phyloP scores from a whole-genome alignment of 148 eudicot genomes.

The Vaccinium myrtillus region DNA sequence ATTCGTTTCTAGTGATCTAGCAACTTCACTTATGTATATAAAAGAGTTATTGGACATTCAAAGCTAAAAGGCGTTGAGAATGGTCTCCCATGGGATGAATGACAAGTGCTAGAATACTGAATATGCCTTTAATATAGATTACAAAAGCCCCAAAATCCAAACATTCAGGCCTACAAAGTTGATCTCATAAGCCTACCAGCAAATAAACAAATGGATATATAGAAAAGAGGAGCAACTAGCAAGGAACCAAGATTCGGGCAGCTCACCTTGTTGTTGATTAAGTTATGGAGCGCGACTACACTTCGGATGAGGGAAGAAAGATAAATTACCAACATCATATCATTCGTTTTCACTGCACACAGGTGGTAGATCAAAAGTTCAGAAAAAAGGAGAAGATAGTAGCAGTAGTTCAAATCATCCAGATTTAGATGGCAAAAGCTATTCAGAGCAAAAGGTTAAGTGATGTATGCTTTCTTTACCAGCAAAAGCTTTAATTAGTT shows the following conservation, averaged over 20 bases:
- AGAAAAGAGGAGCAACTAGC: neutral
- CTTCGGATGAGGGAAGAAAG: conserved; percentile 86
- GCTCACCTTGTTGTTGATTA: conserved; percentile 90
- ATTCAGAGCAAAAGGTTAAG: neutral
- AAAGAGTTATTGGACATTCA: neutral
- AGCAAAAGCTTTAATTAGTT: conserved; percentile 83
- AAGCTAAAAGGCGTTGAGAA: neutral
- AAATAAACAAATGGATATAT: neutral
- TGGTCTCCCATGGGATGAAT: neutral
- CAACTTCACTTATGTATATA: neutral
- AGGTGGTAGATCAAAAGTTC: neutral
- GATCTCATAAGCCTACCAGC: neutral
- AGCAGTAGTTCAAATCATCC: neutral
- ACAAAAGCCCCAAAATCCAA: neutral
- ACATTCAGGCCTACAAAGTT: neutral
- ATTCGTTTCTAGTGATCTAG: neutral
- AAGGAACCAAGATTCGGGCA: conserved; percentile 3
- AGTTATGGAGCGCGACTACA: conserved; percentile 88
- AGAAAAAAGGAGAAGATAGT: conserved; percentile 3
- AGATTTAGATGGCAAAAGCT: neutral
- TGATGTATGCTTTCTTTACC: conserved; percentile 36
- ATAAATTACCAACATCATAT: conserved; percentile 93
- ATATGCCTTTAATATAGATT: neutral
- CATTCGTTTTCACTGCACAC: conserved; percentile 82
- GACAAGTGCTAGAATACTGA: neutral